Percentiles rank a stretch among this genome's conserved stretches.
phyloP scores from a whole-genome alignment of 129 eudicot species.

The Scalesia atractyloides region DNA sequence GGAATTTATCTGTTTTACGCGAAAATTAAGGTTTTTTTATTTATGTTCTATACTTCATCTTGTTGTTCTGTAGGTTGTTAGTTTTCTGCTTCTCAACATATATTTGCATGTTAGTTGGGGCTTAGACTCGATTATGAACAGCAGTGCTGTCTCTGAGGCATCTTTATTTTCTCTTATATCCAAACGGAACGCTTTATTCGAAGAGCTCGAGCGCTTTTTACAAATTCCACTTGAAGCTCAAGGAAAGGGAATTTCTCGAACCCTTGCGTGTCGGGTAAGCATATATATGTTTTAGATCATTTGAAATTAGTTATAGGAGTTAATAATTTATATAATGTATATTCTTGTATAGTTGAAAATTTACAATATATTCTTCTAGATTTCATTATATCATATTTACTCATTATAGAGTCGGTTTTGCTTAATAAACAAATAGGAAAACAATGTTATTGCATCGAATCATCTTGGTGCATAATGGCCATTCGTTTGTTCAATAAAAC shows the following conservation, averaged over 20 bases:
- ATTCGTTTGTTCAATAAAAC: not conserved
- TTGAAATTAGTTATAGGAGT: not conserved
- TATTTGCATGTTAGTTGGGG: constrained; percentile 84
- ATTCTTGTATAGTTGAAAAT: not conserved
- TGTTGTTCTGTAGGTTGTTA: constrained; percentile 55
- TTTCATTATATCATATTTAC: constrained; percentile 6
- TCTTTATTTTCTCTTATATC: constrained; percentile 61
- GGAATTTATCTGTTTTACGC: constrained; percentile 16
- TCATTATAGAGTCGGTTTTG: not conserved
- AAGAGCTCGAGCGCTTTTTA: constrained; percentile 61
- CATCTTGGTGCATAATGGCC: not conserved
- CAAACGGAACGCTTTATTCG: constrained; percentile 66
- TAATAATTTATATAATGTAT: not conserved
- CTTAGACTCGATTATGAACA: constrained; percentile 56
- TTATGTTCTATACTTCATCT: not conserved
- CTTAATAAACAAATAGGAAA: not conserved
- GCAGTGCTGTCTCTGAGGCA: constrained; percentile 60
- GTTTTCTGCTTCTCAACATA: constrained; percentile 93
- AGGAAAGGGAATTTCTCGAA: constrained; percentile 52
- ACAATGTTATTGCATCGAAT: not conserved
- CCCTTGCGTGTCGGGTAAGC: constrained; percentile 75
- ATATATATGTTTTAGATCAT: constrained; percentile 13
- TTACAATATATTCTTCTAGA: not conserved
- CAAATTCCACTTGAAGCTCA: constrained; percentile 44
- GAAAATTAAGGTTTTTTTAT: not conserved